phyloP scores from a whole-genome alignment of 371 early-diverging fungal genomes.

The Saksenaea oblongispora region DNA sequence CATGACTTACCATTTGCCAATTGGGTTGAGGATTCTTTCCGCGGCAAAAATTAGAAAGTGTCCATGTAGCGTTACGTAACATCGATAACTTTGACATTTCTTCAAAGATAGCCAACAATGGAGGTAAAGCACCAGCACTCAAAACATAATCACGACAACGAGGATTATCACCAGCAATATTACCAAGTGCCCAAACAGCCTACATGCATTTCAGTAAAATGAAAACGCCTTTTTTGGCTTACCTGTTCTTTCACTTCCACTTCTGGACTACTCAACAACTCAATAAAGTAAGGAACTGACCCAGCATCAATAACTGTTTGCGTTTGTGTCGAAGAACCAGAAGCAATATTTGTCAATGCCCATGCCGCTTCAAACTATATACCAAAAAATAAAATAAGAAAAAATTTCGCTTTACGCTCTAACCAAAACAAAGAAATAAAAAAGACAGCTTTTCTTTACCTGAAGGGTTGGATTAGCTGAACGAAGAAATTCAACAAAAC shows the following conservation, averaged over 20 bases:
- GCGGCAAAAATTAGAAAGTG: conserved; percentile 98
- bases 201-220: conserved; percentile 20
- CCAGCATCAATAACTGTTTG: conserved; percentile 90
- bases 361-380: conserved; percentile 98
- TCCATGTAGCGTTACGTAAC: conserved; percentile 99
- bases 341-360: conserved; percentile 99
- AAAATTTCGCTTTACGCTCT: too few species aligned
- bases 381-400: not conserved
- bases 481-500: conserved; percentile 93
- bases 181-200: conserved; percentile 99
- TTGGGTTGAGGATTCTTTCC: conserved; percentile 97
- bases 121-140: conserved; percentile 80
- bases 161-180: conserved; percentile 99
- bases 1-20: conserved; percentile 72
- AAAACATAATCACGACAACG: conserved; percentile 94
- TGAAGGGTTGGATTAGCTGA: conserved; percentile 79
- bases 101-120: conserved; percentile 83
- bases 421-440: conserved; percentile 1
- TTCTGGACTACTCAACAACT: conserved; percentile 82
- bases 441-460: conserved; percentile 52
- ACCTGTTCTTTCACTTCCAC: conserved; percentile 96
- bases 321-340: conserved; percentile 97
- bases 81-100: conserved; percentile 87
- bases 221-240: conserved; percentile 8
- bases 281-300: conserved; percentile 92